phyloP scores from a whole-genome alignment of 768 basidiomycete species.

The Gloeophyllum trabeum region DNA sequence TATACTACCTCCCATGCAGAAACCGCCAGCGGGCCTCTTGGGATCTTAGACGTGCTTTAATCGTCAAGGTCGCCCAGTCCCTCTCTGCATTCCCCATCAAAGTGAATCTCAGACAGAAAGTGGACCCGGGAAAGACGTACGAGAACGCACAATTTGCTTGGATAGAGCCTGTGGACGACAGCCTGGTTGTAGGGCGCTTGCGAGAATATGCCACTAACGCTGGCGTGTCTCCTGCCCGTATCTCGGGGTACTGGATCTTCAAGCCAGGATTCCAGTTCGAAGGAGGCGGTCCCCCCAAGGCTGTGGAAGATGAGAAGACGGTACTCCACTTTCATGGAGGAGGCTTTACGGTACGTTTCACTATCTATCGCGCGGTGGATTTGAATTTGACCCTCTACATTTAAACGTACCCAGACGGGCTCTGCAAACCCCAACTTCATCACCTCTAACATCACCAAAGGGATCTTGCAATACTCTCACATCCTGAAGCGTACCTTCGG shows the following conservation, averaged over 20 bases:
- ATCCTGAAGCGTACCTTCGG: slow-evolving; percentile 4
- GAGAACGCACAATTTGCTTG: slow-evolving; percentile 8
- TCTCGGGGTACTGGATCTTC: slow-evolving; percentile 11
- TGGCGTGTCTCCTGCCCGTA: slow-evolving; percentile 1
- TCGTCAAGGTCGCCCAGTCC: slow-evolving; percentile 1
- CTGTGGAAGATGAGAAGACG: too few relatives aligned
- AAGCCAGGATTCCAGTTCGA: slow-evolving; percentile 4
- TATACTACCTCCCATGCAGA: slow-evolving; percentile 4
- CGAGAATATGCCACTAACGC: slow-evolving; percentile 1
- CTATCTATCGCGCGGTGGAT: neutral
- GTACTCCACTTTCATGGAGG: slow-evolving; percentile 12
- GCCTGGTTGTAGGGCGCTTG: slow-evolving; percentile 3
- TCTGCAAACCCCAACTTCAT: neutral
- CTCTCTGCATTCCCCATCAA: neutral
- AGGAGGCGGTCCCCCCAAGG: slow-evolving; percentile 11
- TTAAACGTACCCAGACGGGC: neutral
- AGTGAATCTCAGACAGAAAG: slow-evolving; percentile 2
- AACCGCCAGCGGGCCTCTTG: slow-evolving; percentile 6
- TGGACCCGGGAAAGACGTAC: neutral
- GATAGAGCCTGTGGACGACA: slow-evolving; percentile 7
- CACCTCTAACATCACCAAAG: neutral
- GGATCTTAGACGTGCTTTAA: slow-evolving; percentile 5
- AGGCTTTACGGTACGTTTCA: slow-evolving; percentile 5
- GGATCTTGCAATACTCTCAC: neutral
- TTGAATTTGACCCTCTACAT: neutral